Conservation (phyloP, 257 asterid species). For the Fraxinus americana region DNA sequence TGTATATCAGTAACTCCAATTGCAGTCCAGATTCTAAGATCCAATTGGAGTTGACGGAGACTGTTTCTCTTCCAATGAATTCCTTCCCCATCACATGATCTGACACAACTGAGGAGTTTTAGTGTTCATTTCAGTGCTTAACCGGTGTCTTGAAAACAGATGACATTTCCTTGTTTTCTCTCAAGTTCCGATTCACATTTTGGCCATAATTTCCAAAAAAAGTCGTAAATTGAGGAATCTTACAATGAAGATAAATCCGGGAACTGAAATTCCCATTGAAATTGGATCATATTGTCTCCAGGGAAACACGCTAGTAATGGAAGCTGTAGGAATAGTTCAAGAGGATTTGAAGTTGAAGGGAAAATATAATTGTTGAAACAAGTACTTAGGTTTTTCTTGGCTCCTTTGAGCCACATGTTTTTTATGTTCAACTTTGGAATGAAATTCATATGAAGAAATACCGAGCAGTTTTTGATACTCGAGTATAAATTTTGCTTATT, state of each 20-base stretch:
- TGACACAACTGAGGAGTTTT: conserved; percentile 52
- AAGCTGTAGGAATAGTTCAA: conserved; percentile 28
- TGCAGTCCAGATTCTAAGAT: conserved; percentile 56
- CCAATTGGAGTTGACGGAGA: conserved; percentile 35
- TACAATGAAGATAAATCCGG: conserved; percentile 31
- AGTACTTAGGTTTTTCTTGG: conserved; percentile 31
- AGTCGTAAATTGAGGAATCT: conserved; percentile 25
- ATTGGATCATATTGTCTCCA: conserved; percentile 43
- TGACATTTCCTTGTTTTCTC: conserved; percentile 37
- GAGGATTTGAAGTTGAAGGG: conserved; percentile 29
- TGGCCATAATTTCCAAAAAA: conserved; percentile 45
- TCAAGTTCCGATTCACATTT: conserved; percentile 34
- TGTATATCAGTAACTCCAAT: conserved; percentile 54
- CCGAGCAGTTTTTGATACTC: neutral
- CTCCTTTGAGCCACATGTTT: conserved; percentile 22
- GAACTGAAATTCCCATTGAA: conserved; percentile 37
- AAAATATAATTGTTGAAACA: conserved; percentile 30
- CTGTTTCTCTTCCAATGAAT: conserved; percentile 41
- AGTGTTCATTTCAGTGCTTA: conserved; percentile 39
- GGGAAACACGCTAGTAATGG: conserved; percentile 23
- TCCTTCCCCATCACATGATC: conserved; percentile 56
- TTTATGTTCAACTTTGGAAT: neutral
- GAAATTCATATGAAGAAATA: neutral
- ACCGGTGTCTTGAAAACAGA: conserved; percentile 58
- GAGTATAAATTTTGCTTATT: neutral